Percentiles rank a stretch among this genome's conserved stretches.
These are phyloP conservation scores for Ceratocystis ficicola DNA, from an alignment of 2,329 filamentous ascomycete species.

Conservation along the genomic window DNA sequence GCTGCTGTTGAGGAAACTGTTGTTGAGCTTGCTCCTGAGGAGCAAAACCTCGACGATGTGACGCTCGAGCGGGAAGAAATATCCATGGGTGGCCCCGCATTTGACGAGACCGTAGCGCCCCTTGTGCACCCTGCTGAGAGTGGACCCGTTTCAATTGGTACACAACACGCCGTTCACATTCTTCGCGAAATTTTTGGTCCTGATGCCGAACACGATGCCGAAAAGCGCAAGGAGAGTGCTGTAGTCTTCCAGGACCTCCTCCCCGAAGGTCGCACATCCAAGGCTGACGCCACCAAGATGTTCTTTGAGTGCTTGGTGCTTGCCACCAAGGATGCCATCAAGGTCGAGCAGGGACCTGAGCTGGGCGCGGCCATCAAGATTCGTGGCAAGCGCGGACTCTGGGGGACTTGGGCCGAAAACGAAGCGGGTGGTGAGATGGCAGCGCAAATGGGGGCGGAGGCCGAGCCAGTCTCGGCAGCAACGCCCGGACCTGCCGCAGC, in stretches of 20 bases:
- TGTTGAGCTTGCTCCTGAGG: slow-evolving; percentile 52
- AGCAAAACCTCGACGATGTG: slow-evolving; percentile 39
- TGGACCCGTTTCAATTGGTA: slow-evolving; percentile 78
- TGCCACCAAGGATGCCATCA: slow-evolving; percentile 94
- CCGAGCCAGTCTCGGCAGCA: slow-evolving; percentile 5
- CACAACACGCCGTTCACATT: slow-evolving; percentile 90
- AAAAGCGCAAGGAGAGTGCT: slow-evolving; percentile 60
- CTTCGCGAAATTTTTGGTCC: slow-evolving; percentile 77
- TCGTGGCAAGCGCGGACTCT: slow-evolving; percentile 84
- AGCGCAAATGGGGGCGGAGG: slow-evolving; percentile 36
- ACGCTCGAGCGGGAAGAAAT: slow-evolving; percentile 36
- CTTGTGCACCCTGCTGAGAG: slow-evolving; percentile 70
- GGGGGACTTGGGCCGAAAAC: slow-evolving; percentile 88
- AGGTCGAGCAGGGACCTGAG: slow-evolving; percentile 72
- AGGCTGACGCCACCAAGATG: slow-evolving; percentile 95
- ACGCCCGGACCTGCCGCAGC: not conserved
- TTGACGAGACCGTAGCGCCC: slow-evolving; percentile 68
- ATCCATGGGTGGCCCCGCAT: slow-evolving; percentile 40
- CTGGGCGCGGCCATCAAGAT: slow-evolving; percentile 74
- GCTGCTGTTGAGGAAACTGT: slow-evolving; percentile 49
- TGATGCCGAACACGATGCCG: slow-evolving; percentile 54
- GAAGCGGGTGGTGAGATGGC: slow-evolving; percentile 53
- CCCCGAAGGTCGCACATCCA: slow-evolving; percentile 66
- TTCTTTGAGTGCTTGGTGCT: slow-evolving; percentile 96
- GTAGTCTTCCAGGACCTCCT: slow-evolving; percentile 87